Evolutionary conservation across 2,329 filamentous ascomycete species (phyloP).

Genomic region (Botrytis hyacinthi): DNA sequence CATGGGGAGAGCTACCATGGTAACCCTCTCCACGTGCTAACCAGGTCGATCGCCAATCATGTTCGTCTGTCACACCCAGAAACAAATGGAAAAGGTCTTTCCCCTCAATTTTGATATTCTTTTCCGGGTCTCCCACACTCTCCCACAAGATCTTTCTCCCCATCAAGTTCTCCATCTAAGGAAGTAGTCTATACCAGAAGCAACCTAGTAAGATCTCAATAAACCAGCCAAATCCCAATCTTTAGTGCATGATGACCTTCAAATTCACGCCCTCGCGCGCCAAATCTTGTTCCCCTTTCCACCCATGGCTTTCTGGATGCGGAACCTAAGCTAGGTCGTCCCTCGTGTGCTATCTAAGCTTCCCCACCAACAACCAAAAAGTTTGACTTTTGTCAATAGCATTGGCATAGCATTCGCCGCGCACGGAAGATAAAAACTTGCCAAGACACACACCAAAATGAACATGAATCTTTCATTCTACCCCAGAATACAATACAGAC

Average conservation of each 20-base stretch:
- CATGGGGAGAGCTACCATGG: slow-evolving; percentile 8
- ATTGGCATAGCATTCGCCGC: background rate
- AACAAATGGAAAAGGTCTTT: slow-evolving; percentile 3
- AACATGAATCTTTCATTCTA: background rate
- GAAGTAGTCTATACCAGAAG: background rate
- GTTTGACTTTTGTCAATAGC: background rate
- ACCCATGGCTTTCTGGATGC: background rate
- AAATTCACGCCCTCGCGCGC: background rate
- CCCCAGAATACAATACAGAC: slow-evolving; percentile 7
- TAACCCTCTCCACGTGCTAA: background rate
- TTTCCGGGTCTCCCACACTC: background rate
- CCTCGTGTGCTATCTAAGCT: background rate
- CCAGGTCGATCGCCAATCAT: background rate
- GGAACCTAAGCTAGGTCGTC: background rate
- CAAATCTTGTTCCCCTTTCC: background rate
- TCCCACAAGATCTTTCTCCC: background rate
- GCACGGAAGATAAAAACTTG: background rate
- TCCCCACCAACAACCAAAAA: background rate
- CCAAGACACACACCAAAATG: background rate
- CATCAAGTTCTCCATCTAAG: background rate
- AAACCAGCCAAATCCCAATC: background rate
- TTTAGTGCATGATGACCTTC: background rate
- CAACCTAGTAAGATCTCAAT: background rate
- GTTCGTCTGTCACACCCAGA: background rate
- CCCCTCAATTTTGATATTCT: background rate